phyloP scores from a whole-genome alignment of 140 eudicot genomes.

The Stevia rebaudiana region DNA sequence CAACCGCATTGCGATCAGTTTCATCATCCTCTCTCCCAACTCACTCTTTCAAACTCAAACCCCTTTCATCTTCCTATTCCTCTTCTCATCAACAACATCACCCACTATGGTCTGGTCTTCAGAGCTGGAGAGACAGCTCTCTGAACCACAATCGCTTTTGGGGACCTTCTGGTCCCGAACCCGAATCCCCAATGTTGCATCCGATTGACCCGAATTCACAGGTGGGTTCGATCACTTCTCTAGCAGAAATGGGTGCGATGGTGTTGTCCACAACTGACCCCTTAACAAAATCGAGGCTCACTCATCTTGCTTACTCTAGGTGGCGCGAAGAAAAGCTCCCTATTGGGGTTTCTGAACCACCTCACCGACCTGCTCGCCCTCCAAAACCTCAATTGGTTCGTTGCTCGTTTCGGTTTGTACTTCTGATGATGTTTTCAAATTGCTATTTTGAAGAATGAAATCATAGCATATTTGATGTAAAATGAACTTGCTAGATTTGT shows the following conservation, averaged over 20 bases:
- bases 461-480: not conserved
- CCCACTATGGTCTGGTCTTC: slow-evolving; percentile 75
- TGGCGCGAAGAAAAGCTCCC: slow-evolving; percentile 57
- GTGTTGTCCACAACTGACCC: slow-evolving; percentile 80
- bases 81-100: slow-evolving; percentile 29
- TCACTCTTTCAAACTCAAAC: slow-evolving; percentile 23
- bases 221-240: slow-evolving; percentile 28
- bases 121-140: slow-evolving; percentile 56
- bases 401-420: not conserved
- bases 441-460: not conserved
- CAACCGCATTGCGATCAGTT: slow-evolving; percentile 26
- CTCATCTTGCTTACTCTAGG: slow-evolving; percentile 60
- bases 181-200: slow-evolving; percentile 18
- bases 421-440: not conserved
- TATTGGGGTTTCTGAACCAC: slow-evolving; percentile 59
- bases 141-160: slow-evolving; percentile 69
- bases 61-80: slow-evolving; percentile 22
- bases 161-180: slow-evolving; percentile 77
- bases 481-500: not conserved
- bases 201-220: not conserved
- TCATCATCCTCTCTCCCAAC: slow-evolving; percentile 15
- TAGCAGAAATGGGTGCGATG: slow-evolving; percentile 72
- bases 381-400: slow-evolving; percentile 66
- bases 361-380: slow-evolving; percentile 71
- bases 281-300: slow-evolving; percentile 51